Evolutionary conservation across 2,329 filamentous ascomycete species (phyloP), one percentile per base, ranked within the genome.

Genomic region (Aspergillus fumigatiaffinis): DNA sequence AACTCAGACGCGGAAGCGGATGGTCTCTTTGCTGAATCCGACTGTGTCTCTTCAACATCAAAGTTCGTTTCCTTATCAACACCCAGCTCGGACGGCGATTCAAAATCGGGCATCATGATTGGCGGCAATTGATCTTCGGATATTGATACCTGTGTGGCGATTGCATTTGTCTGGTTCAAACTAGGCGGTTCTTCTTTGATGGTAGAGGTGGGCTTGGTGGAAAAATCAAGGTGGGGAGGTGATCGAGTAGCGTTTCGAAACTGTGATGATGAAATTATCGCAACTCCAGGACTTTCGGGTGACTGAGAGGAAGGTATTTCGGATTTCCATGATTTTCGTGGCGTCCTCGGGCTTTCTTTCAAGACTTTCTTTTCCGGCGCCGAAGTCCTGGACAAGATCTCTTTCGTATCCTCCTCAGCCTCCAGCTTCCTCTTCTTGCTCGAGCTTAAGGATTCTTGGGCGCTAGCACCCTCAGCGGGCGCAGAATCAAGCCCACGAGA

Each of bases 271-370:
- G 72, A 68, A 29, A 74, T 69, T n/a, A 74, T 60, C 10, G 68
- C 66, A 14, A 76, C 49, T 1, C 70, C 71, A 21, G 75, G 74
- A 48, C 74, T 77, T 61, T 77, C 74, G 1, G 75, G 75, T 7
- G 75, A 77, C 44, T 77, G 75, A 6, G 75, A 77, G 3, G 75
- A 77, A 4, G 74, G 75, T 54, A 77, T 71, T 53, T 75, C 73
- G 8, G 66, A 58, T 49, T 58, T 69, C 20, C 56, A 60, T 32
- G 52, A 52, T 58, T 74, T 76, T 46, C 61, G 66, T 5, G 75
- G 75, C 1, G 75, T 77, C 6, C 63, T 54, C 32, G 71, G 72
- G 12, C 32, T 42, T 26, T 42, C 21, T 20, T 47, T 47, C 23
- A 47, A 47, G 23, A 23, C 10, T 47, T 14, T 47, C 44, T 47